A percentile compares a stretch with the other conserved stretches of the same genome.
phyloP scores from a whole-genome alignment of 2,329 filamentous ascomycete genomes.

The Fusarium lateritium region DNA sequence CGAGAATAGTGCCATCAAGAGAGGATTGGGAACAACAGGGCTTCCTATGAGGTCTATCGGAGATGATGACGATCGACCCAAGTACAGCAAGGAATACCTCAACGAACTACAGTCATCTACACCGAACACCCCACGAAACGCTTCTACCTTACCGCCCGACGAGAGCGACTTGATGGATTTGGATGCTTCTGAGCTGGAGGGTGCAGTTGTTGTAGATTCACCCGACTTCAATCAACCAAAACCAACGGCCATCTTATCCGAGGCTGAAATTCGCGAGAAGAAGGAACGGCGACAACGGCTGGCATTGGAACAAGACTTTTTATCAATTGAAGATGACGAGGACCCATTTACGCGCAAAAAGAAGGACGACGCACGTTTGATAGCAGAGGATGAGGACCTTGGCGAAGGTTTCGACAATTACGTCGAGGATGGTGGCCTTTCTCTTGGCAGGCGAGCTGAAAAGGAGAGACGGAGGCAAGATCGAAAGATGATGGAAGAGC shows the following conservation, averaged over 20 bases:
- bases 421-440: slow-evolving; percentile 85
- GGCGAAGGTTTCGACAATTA: slow-evolving; percentile 95
- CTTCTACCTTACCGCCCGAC: slow-evolving; percentile 61
- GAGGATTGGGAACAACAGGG: slow-evolving; percentile 61
- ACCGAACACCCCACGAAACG: slow-evolving; percentile 81
- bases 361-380: slow-evolving; percentile 80
- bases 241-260: slow-evolving; percentile 76
- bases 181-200: slow-evolving; percentile 73
- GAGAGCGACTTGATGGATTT: slow-evolving; percentile 68
- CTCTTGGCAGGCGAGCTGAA: slow-evolving; percentile 84
- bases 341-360: slow-evolving; percentile 64
- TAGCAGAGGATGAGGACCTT: slow-evolving; percentile 90
- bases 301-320: slow-evolving; percentile 77
- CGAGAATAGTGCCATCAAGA: slow-evolving; percentile 76
- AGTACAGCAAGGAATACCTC: slow-evolving; percentile 89
- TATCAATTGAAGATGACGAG: slow-evolving; percentile 75
- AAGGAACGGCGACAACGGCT: slow-evolving; percentile 89
- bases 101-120: slow-evolving; percentile 89
- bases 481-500: slow-evolving; percentile 83
- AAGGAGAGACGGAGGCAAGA: slow-evolving; percentile 76
- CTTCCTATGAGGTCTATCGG: slow-evolving; percentile 72
- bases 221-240: slow-evolving; percentile 52
- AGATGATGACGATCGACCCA: slow-evolving; percentile 78
- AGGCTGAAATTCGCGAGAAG: slow-evolving; percentile 89
- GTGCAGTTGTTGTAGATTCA: slow-evolving; percentile 74